Evolutionary conservation across 768 basidiomycete genomes (phyloP), one percentile per base, ranked within the genome.

Genomic region (Macrolepiota albuminosa): DNA sequence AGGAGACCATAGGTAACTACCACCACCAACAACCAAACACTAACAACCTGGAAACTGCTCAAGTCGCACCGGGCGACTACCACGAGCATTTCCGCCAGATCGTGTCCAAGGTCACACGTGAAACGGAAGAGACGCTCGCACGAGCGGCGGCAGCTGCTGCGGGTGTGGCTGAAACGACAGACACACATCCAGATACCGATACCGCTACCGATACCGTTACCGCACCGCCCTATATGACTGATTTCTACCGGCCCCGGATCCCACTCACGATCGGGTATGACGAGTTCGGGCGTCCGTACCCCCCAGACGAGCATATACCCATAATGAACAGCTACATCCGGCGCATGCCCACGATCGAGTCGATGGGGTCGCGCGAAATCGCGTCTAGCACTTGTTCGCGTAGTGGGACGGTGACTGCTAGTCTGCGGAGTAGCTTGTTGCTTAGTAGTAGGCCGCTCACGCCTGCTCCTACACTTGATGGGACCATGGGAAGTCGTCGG

Each of bases 271-370:
- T 79, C 40, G 76, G 76, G 0, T 79, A 78, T 62, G 78, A 82
- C 66, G 81, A 82, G 62, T 80, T 79, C 51, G 79, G 78, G 2
- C 69, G 72, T 29, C 78, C 78, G 3, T 79, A 78, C 64, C 75
- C 75, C 21, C 74, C 78, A 24, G 82, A 82, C 42, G 78, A 81
- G 58, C 77, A 81, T 56, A 75, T 90, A 34, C 79, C 78, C 6
- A 78, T 91, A 52, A 73, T 92, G 57, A 87, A 88, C 56, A 77
- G 81, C 26, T 82, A 77, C 65, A 79, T 91, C 47, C 78, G 81
- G 54, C 86, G 90, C 42, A 90, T 92, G 89, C 85, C 88, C 21
- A 91, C 90, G 33, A 91, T 91, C 61, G 88, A 91, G 69, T 85
- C 84, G 46, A 78, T 91, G 70, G 89, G 88, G 43, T 88, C 86